phyloP scores from a whole-genome alignment of 345 rosid genomes.

The Ceriops decandra region DNA sequence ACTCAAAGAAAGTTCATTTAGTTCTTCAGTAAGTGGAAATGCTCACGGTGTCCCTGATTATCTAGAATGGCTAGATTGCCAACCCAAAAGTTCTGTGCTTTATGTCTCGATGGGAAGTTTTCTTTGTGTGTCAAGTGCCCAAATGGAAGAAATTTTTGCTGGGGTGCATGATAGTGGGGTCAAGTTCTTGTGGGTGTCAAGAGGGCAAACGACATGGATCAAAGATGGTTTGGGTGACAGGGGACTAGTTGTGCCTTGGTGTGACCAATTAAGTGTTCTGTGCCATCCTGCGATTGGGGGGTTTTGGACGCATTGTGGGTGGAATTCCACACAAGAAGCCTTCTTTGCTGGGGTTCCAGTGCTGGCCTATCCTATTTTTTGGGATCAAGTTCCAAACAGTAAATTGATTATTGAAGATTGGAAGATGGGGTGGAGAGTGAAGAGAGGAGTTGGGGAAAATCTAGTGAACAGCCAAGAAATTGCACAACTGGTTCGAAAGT shows the following conservation, averaged over 20 bases:
- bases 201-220: constrained; percentile 1
- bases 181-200: constrained; percentile 20
- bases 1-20: background rate
- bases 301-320: constrained; percentile 33
- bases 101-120: constrained; percentile 32
- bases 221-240: background rate
- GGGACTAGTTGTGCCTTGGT: constrained; percentile 27
- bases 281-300: constrained; percentile 28
- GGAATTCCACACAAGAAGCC: constrained; percentile 29
- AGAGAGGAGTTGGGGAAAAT: background rate
- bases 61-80: constrained; percentile 19
- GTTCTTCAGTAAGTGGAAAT: background rate
- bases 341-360: constrained; percentile 27
- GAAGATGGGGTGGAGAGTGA: constrained; percentile 27
- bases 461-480: constrained; percentile 18
- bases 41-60: background rate
- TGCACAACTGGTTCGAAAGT: constrained; percentile 12
- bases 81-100: constrained; percentile 22
- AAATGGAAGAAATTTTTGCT: constrained; percentile 18
- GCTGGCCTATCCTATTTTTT: constrained; percentile 24
- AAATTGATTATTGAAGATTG: constrained; percentile 23
- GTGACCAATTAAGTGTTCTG: constrained; percentile 27
- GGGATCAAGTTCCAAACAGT: constrained; percentile 24
- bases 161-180: constrained; percentile 17
- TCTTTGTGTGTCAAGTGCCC: constrained; percentile 20